Evolutionary conservation across 441 rosid genomes (phyloP).

Genomic region (Biscutella auriculata): DNA sequence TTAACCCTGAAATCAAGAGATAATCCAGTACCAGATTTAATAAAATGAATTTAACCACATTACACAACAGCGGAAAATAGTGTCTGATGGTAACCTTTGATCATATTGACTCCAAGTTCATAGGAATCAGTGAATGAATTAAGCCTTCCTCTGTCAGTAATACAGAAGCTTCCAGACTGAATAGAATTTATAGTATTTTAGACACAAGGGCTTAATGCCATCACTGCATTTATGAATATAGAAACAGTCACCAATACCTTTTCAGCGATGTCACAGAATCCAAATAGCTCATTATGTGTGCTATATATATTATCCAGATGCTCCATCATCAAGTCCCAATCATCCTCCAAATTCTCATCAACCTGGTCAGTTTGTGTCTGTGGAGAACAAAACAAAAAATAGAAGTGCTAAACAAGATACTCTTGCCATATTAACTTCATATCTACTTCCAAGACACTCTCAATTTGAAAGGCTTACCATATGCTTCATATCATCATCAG

Average conservation of each 20-base stretch:
- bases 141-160: slow-evolving; percentile 49
- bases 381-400: slow-evolving; percentile 6
- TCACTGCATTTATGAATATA: not conserved
- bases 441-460: too few species aligned
- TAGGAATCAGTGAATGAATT: slow-evolving; percentile 57
- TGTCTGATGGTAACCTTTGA: slow-evolving; percentile 43
- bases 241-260: slow-evolving; percentile 29
- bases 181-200: slow-evolving; percentile 16
- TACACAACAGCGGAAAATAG: slow-evolving; percentile 1
- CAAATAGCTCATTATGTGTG: slow-evolving; percentile 72
- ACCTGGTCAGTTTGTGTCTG: slow-evolving; percentile 44
- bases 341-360: slow-evolving; percentile 48
- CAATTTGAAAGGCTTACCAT: slow-evolving; percentile 26
- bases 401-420: not conserved
- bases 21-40: not conserved
- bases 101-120: slow-evolving; percentile 57
- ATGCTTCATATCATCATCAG: slow-evolving; percentile 47
- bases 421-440: too few species aligned
- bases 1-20: slow-evolving; percentile 44
- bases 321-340: slow-evolving; percentile 61
- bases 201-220: slow-evolving; percentile 1
- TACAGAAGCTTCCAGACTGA: slow-evolving; percentile 51
- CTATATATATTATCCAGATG: slow-evolving; percentile 40
- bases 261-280: slow-evolving; percentile 48
- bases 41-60: not conserved